Percentiles rank a stretch among this genome's conserved stretches.
phyloP scores from a whole-genome alignment of 2,329 filamentous ascomycete genomes.

The Eutypa lata region DNA sequence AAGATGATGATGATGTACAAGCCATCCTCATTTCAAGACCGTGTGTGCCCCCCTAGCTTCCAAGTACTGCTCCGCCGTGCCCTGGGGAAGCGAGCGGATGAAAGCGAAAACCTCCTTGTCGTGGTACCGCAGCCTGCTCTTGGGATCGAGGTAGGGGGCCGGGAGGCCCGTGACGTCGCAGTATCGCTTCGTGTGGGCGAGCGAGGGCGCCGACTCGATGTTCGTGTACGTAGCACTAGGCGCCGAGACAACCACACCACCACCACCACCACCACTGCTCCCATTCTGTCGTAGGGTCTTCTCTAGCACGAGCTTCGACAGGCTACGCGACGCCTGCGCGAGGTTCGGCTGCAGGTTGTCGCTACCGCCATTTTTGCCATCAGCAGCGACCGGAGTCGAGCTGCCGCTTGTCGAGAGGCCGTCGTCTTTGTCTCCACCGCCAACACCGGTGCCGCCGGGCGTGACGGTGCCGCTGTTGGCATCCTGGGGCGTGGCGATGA shows the following conservation, averaged over 20 bases:
- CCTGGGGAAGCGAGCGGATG: slow-evolving; percentile 76
- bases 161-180: slow-evolving; percentile 93
- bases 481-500: slow-evolving; percentile 74
- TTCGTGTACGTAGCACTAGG: slow-evolving; percentile 89
- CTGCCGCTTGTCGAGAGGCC: slow-evolving; percentile 56
- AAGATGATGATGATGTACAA: not conserved
- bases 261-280: slow-evolving; percentile 24
- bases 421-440: slow-evolving; percentile 41
- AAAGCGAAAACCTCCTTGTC: slow-evolving; percentile 87
- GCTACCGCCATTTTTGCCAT: slow-evolving; percentile 21
- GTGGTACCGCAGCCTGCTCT: slow-evolving; percentile 89
- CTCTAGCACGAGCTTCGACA: slow-evolving; percentile 85
- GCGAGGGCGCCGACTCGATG: slow-evolving; percentile 87
- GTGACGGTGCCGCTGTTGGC: slow-evolving; percentile 75
- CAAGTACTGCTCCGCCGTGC: slow-evolving; percentile 81
- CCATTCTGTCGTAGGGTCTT: slow-evolving; percentile 60
- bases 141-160: slow-evolving; percentile 91
- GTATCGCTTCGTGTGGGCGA: slow-evolving; percentile 83
- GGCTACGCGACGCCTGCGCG: slow-evolving; percentile 81
- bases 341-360: slow-evolving; percentile 61
- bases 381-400: slow-evolving; percentile 50
- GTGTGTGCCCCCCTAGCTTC: slow-evolving; percentile 90
- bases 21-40: slow-evolving; percentile 70
- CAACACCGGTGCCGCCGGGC: slow-evolving; percentile 46
- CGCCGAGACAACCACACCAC: slow-evolving; percentile 43